Evolutionary conservation across 225 moss, liverwort and hornwort genomes (phyloP).

Genomic region (Straminergon stramineum): DNA sequence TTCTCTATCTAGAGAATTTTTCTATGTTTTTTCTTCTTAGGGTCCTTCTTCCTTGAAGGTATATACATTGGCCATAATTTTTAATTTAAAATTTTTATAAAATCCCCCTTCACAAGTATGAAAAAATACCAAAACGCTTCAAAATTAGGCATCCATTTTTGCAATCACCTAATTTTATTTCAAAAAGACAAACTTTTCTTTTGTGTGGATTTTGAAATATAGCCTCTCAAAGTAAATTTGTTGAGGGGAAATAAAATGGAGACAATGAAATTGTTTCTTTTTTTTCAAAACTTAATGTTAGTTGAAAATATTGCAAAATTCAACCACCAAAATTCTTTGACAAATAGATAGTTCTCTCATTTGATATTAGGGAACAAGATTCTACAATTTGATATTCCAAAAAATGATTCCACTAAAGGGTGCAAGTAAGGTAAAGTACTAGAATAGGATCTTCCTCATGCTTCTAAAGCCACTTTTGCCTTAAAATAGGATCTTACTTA

Average conservation of each 20-base stretch:
- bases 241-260: accelerated
- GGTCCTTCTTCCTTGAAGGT: too few relatives aligned
- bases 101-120: too few relatives aligned
- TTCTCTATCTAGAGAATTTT: too few relatives aligned
- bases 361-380: background rate
- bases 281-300: background rate
- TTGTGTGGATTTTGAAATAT: background rate
- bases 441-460: background rate
- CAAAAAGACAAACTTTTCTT: background rate
- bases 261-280: too few relatives aligned
- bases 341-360: background rate
- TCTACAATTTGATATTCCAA: background rate
- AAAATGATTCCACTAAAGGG: background rate
- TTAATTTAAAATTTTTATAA: too few relatives aligned
- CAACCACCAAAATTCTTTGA: background rate
- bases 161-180: too few relatives aligned
- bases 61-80: too few relatives aligned
- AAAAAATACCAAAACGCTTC: too few relatives aligned
- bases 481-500: background rate
- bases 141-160: too few relatives aligned
- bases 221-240: background rate
- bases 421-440: background rate
- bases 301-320: background rate
- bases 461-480: background rate
- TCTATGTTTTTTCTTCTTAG: too few relatives aligned